Base-by-base conservation (phyloP, 306 rosid species). In the Geum urbanum region DNA sequence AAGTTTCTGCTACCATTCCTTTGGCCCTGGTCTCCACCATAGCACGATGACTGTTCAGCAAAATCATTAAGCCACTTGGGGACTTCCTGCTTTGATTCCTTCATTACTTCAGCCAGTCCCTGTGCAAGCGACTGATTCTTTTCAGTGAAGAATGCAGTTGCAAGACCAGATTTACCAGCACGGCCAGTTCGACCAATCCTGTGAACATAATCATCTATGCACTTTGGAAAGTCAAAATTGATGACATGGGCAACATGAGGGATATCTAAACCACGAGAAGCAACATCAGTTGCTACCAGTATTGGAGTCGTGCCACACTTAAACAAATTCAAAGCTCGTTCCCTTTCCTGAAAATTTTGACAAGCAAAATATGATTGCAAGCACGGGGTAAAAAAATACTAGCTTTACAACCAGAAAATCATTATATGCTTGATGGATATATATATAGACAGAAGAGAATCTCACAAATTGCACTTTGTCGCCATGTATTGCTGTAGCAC, bases 121-220 rank as follows among this genome's bases (percentile, higher is more conserved):
- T 72, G 67, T 16, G 81, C 79, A 53, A 72, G 80, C 22, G 86
- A 80, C 46, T 54, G 63, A 55, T 82, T 82, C 71, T 75, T 76
- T 18, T 72, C 76, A 57, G 59, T 63, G 59, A 82, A 78, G 71
- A 82, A 82, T 12, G 86, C 86, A 68, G 86, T 82, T 19, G 83
- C 83, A 37, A 78, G 70, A 43, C 83, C 83, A 20, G 78, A 78
- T 35, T 78, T 82, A 49, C 86, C 81, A 63, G 86, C 86, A 51
- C 86, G 83, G 32, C 86, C 86, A 0, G 86, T 82, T 11, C 86
- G 49, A 18, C 83, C 83, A 48, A 82, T 82, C 73, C 83, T 57
- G 49, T 82, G 83, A 53, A 82, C 86, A 12, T 78, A 78, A 70
- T 78, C 80, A 53, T 82, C 86, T 41, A 82, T 82, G 62, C 68